Base-by-base conservation (phyloP, 139 green algal genomes). In the Asterochloris erici region DNA sequence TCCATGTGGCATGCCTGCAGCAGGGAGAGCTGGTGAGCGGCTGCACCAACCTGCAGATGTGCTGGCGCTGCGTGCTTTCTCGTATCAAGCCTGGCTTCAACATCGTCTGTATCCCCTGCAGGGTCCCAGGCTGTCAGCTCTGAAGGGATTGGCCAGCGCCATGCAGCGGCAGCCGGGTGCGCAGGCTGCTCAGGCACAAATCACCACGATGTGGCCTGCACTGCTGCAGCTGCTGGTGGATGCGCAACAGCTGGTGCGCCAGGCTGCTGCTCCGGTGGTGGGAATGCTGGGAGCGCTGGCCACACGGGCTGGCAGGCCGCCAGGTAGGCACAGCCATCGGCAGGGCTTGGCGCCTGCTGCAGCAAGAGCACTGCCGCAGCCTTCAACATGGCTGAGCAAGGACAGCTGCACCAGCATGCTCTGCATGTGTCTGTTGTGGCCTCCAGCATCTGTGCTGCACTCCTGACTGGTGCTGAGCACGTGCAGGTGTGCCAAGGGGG, bases 221-320 rank as follows among this genome's bases (percentile, higher is more conserved):
- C 61, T 79, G 71, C 69, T 90, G 78, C 62, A 68, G 28, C 78
- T 88, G 79, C 78, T 90, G 16, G 84, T 76, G 76, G 84, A 88
- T 70, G 69, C 38, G 14, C 61, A 69, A 1, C 61, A 78, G 0
- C 77, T 63, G 0, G 73, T 90, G 12, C 75, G 77, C 27, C 77
- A 84, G 9, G 78, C 81, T 9, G 86, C 71, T 11, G 84, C 84
- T 0, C 83, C 83, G 6, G 71, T 85, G 23, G 81, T 90, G 17
- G 86, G 86, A n/a, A 74, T 79, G 13, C 83, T 90, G 24, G 86
- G 86, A 54, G 86, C 86, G 14, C 68, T 90, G 61, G 82, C 84
- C 17, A 81, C 77, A 63, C 77, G 63, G 29, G 74, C 74, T 62
- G 38, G 64, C 76, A 78, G 54, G 29, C 64, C 62, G 66, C 15